Evolutionary conservation across 352 stramenopile genomes (phyloP).

Genomic region (Phytophthora ohioensis): DNA sequence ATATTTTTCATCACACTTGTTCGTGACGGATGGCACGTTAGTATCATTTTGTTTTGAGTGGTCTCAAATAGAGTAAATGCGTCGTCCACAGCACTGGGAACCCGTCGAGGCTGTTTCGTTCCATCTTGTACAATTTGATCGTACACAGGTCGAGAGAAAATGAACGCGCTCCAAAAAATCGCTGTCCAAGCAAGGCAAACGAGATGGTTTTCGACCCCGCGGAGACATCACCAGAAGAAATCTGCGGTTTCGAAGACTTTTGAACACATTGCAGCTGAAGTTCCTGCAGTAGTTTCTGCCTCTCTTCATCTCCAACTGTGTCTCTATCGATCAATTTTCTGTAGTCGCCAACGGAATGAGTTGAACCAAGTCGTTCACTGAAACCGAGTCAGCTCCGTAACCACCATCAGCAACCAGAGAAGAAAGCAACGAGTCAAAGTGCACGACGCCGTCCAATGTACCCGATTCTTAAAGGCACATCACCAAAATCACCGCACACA

Average conservation of each 20-base stretch:
- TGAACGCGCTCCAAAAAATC: constrained; percentile 39
- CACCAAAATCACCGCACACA: constrained; percentile 28
- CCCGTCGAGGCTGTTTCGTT: constrained; percentile 16
- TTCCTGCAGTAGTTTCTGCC: background rate
- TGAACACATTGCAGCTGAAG: constrained; percentile 17
- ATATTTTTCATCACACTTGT: too few relatives aligned
- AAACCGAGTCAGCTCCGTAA: constrained; percentile 19
- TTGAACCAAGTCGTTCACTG: background rate
- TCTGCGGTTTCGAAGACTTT: background rate
- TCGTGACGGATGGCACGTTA: too few relatives aligned
- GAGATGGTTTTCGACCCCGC: background rate
- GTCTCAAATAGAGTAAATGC: constrained; percentile 27
- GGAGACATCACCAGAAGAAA: background rate
- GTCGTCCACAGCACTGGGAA: constrained; percentile 37
- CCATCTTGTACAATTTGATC: constrained; percentile 17
- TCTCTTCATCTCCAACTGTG: background rate
- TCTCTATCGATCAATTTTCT: background rate
- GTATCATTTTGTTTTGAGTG: too few relatives aligned
- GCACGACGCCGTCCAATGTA: constrained; percentile 1
- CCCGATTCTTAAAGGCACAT: constrained; percentile 13
- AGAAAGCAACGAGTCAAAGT: constrained; percentile 28
- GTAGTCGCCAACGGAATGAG: background rate
- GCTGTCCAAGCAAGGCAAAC: constrained; percentile 31
- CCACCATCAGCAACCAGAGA: constrained; percentile 20
- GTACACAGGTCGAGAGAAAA: constrained; percentile 30